Base-by-base conservation (phyloP, 192 early-diverging fungal genomes). In the Coemansia sp. region DNA sequence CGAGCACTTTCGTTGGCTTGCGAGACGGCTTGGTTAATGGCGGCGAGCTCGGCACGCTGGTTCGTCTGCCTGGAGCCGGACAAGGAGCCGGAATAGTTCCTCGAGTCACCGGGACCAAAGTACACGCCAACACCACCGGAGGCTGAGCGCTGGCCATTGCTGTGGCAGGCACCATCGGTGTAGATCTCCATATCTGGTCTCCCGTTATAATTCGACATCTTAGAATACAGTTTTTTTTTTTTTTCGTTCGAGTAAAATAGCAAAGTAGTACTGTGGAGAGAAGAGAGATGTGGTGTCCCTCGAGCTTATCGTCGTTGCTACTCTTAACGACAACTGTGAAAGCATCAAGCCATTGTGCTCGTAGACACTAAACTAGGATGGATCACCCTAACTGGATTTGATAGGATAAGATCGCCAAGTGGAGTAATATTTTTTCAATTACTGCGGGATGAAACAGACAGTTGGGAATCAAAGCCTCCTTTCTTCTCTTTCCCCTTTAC, bases 51-150 rank as follows among this genome's bases (percentile, higher is more conserved):
- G 41, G 75, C 67, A 19, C 79, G 50, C 51, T 77, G 62, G 73
- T 71, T 72, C 9, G 75, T 72, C 65, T 76, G 74, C 17, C 48
- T 6, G 3, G 45, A 9, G 5, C 70, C 59, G 2, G 20, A 17
- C 40, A 88, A 69, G 4, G 71, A 77, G 51, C 69, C 77, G 15
- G 75, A 74, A 39, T 82, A 71, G 61, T 87, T 89, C 50, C 86
- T 70, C 2, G 83, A 64, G 61, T 88, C 86, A 5, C 46, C 53
- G 13, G 48, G 38, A 17, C 81, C 87, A 61, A 68, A 90, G 36
- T 75, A 87, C 10, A 86, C 81, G 17, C 88, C 87, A 19, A 76
- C 60, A 0, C 88, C 88, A 9, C 84, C 88, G 8, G 63, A 29
- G 0, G 85, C 85, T 10, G 71, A 50, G 20, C 24, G 9, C 7